phyloP scores from a whole-genome alignment of 306 rosid genomes.

The Casuarina equisetifolia region DNA sequence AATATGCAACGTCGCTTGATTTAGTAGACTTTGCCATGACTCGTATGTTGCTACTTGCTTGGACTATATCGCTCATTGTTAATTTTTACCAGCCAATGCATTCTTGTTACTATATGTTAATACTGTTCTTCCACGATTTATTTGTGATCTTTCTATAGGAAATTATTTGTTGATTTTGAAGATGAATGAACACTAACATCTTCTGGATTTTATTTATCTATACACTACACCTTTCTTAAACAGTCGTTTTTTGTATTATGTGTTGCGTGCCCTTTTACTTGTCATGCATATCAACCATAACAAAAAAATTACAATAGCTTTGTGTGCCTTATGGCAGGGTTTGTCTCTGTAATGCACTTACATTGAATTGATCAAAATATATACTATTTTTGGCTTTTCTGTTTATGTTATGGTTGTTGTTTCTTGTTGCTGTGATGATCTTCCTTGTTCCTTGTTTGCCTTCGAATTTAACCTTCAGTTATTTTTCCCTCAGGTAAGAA shows the following conservation, averaged over 20 bases:
- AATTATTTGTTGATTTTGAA: not conserved
- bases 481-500: slow-evolving; percentile 30
- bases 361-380: not conserved
- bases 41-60: no score
- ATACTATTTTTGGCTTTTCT: not conserved
- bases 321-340: not conserved
- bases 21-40: not conserved
- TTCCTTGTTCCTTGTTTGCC: not conserved
- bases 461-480: not conserved
- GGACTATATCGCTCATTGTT: no score
- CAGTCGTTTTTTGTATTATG: no score
- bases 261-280: not conserved
- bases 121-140: no score
- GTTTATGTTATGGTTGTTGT: not conserved
- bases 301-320: not conserved
- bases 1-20: not conserved
- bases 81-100: no score
- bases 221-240: not conserved
- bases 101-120: no score
- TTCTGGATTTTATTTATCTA: not conserved
- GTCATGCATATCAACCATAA: not conserved
- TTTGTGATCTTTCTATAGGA: not conserved
- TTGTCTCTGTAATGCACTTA: not conserved
- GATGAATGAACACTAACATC: not conserved
- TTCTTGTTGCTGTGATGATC: not conserved